Base-by-base conservation (phyloP, 2,329 filamentous ascomycete species). In the Sporothrix phasma region DNA sequence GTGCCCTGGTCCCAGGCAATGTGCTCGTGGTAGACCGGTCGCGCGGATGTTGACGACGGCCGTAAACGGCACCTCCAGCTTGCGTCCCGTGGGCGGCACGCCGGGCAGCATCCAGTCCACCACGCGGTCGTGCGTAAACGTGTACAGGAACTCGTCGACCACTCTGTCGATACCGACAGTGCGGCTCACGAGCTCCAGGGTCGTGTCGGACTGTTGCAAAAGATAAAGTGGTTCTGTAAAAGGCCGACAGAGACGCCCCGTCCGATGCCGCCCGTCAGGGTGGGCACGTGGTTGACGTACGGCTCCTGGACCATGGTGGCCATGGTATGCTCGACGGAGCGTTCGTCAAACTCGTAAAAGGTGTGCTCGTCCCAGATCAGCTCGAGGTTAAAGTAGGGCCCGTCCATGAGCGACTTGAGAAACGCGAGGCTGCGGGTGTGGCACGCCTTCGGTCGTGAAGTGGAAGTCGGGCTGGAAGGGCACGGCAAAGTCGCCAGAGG, bases 341-440 rank as follows among this genome's bases (percentile, higher is more conserved):
- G 80, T 63, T 86, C 83, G 1, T 74, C 83, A 71, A 92, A 92
- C 71, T 92, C 88, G 68, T 82, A 88, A 49, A 80, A 80, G 0
- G 86, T 88, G 72, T 93, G 88, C 73, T 92, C 88, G 7, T 91
- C 88, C 89, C 89, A 93, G 58, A 92, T 86, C 1, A 81, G 80
- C 71, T 92, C 89, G 8, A 92, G 81, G 68, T 92, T 87, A 70
- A 92, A 90, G 66, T 79, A 82, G 0, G 88, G 88, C 0, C 88
- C 89, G 0, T 76, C 76, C 2, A 88, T 74, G 1, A 81, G 75
- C 5, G 80, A 79, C 70, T 90, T 90, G 7, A 92, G 70, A 67
- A 89, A 89, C 0, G 78, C 75, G 2, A 90, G 74, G 62, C 78
- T 85, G 1, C 88, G 80, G 0, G 87, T 88, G 34, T 56, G 51